Evolutionary conservation across 2,329 filamentous ascomycete species (phyloP).

Genomic region (Lasiodiplodia hormozganensis): DNA sequence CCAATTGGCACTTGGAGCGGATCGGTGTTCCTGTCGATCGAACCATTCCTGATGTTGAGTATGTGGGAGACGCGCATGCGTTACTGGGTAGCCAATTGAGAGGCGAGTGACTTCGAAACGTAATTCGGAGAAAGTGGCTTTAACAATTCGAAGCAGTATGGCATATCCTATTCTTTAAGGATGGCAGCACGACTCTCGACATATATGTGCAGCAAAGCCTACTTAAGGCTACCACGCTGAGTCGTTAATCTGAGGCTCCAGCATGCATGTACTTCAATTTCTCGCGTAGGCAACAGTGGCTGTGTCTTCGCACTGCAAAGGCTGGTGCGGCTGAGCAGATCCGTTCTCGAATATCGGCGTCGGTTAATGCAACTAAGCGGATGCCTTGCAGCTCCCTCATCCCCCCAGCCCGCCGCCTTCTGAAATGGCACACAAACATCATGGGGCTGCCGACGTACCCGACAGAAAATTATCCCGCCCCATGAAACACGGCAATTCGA

Average conservation of each 20-base stretch:
- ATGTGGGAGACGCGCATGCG: neutral
- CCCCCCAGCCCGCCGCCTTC: neutral
- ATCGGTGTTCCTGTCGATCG: neutral
- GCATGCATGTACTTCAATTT: neutral
- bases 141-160: neutral
- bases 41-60: neutral
- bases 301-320: neutral
- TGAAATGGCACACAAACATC: neutral
- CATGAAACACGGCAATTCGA: neutral
- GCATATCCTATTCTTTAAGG: neutral
- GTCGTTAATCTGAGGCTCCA: neutral
- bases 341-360: neutral
- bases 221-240: neutral
- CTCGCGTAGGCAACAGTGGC: neutral
- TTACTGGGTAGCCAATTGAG: neutral
- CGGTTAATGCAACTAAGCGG: neutral
- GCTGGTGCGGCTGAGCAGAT: neutral
- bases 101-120: neutral
- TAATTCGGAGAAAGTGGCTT: no score
- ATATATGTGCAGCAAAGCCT: neutral
- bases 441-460: neutral
- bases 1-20: no score
- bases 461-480: neutral
- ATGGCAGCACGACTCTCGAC: neutral
- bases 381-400: neutral